Conservation (phyloP, 805 yeast genomes). For the Jamesozyma piceae region DNA sequence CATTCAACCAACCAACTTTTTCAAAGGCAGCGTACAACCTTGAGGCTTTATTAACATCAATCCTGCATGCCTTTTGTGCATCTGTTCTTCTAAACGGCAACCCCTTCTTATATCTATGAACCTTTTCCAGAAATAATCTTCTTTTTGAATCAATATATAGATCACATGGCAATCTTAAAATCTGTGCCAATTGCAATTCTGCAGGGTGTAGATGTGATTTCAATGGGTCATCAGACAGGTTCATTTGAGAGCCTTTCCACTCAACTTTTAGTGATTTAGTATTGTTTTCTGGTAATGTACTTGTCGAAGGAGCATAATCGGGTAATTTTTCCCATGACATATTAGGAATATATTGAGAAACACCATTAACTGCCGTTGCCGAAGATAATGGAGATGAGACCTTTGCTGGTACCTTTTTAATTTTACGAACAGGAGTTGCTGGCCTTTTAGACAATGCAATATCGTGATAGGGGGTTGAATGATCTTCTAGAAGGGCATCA, state of each 20-base stretch:
- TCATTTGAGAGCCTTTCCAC: constrained; percentile 98
- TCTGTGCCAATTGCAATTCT: constrained; percentile 74
- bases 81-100: constrained; percentile 88
- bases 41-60: constrained; percentile 91
- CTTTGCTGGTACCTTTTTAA: constrained; percentile 16
- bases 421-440: constrained; percentile 19
- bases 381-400: constrained; percentile 24
- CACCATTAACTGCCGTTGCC: constrained; percentile 18
- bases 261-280: constrained; percentile 72
- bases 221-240: constrained; percentile 66
- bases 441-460: constrained; percentile 9
- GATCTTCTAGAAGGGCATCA: constrained; percentile 5
- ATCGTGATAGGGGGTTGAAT: neutral
- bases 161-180: constrained; percentile 74
- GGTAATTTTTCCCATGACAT: constrained; percentile 59
- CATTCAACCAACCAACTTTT: constrained; percentile 83
- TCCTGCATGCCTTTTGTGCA: constrained; percentile 93
- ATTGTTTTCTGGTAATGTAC: constrained; percentile 53
- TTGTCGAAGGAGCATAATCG: constrained; percentile 64
- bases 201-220: constrained; percentile 74
- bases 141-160: constrained; percentile 71
- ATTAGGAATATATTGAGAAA: constrained; percentile 30
- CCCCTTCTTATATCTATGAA: constrained; percentile 54
- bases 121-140: constrained; percentile 80
- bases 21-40: constrained; percentile 82